Evolutionary conservation across 768 basidiomycete species (phyloP).

Genomic region (Sistotremastrum niveocremeum): DNA sequence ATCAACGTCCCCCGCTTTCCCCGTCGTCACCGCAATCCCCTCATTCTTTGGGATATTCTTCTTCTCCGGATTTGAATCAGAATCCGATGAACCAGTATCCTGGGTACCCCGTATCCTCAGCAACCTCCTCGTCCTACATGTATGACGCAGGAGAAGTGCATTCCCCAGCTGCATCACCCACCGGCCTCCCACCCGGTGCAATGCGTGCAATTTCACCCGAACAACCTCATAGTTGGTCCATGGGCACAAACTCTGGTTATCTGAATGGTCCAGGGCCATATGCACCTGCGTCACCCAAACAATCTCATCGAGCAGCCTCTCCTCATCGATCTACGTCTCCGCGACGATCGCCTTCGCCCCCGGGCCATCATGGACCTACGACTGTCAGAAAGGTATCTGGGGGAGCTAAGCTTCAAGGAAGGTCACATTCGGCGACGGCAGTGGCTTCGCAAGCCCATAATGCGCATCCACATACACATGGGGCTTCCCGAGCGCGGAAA

Average conservation of each 20-base stretch:
- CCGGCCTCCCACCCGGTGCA: no score
- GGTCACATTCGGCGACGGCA: conserved; percentile 62
- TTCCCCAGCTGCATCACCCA: no score
- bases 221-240: no score
- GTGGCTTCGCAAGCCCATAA: conserved; percentile 6
- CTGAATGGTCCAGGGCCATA: no score
- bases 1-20: conserved; percentile 14
- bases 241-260: no score
- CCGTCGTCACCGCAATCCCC: conserved; percentile 10
- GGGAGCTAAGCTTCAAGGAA: conserved; percentile 32
- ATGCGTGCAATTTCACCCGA: no score
- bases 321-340: conserved; percentile 1
- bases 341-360: conserved; percentile 2
- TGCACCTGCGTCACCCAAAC: not conserved
- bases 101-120: not conserved
- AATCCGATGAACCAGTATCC: not conserved
- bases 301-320: not conserved
- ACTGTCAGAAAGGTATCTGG: not conserved
- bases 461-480: conserved; percentile 17
- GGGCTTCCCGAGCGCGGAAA: conserved; percentile 31
- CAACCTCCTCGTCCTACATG: no score
- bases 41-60: conserved; percentile 9
- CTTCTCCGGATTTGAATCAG: not conserved
- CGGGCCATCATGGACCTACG: not conserved
- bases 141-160: no score